A percentile compares a stretch with the other conserved stretches of the same genome.
Conservation (phyloP, 2,329 filamentous ascomycete species). For the Nemania sp. region DNA sequence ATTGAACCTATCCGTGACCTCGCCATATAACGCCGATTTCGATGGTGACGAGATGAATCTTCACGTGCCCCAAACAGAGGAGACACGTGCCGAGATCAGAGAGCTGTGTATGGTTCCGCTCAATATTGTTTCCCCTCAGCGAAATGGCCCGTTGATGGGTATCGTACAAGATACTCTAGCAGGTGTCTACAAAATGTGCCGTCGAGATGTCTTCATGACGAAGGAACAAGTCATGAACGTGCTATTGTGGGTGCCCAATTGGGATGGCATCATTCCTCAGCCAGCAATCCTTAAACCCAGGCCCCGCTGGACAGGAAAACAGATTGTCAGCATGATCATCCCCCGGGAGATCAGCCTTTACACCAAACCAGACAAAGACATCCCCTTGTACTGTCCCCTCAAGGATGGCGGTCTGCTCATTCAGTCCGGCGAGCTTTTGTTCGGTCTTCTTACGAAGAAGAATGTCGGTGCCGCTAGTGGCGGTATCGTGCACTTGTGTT, state of each 20-base stretch:
- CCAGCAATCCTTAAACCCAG: constrained; percentile 94
- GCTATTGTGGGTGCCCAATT: constrained; percentile 96
- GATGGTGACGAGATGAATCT: constrained; percentile 99
- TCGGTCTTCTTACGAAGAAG: constrained; percentile 93
- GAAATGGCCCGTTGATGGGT: constrained; percentile 98
- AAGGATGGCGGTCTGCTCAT: constrained; percentile 85
- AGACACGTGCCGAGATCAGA: constrained; percentile 93
- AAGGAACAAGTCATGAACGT: constrained; percentile 96
- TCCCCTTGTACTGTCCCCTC: constrained; percentile 67
- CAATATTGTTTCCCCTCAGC: constrained; percentile 97
- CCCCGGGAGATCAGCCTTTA: constrained; percentile 86
- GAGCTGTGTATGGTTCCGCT: constrained; percentile 97
- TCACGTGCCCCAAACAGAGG: constrained; percentile 97
- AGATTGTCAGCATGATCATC: constrained; percentile 93
- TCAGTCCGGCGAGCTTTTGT: constrained; percentile 88
- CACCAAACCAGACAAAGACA: constrained; percentile 63
- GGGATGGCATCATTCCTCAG: constrained; percentile 93
- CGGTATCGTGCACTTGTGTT: constrained; percentile 95
- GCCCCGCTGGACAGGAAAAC: constrained; percentile 97
- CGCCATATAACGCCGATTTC: constrained; percentile 99
- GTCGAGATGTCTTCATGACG: constrained; percentile 89
- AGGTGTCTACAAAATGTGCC: constrained; percentile 96
- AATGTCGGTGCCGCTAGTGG: constrained; percentile 88
- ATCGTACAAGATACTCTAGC: constrained; percentile 98
- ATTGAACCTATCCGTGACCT: constrained; percentile 96